Evolutionary conservation across 345 rosid species (phyloP).

Genomic region (Ceriops tagal): DNA sequence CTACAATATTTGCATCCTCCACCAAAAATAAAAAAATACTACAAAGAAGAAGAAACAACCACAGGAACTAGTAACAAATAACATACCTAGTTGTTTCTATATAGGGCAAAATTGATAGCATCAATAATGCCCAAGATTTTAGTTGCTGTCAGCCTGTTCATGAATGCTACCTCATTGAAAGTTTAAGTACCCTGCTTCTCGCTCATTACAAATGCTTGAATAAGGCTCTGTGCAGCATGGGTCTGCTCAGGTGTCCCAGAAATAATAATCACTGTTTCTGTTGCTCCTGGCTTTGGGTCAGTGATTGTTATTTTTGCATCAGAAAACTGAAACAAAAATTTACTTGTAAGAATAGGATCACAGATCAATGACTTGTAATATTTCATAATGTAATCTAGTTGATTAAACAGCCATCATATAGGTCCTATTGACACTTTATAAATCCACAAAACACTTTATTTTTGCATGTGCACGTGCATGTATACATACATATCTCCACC

Average conservation of each 20-base stretch:
- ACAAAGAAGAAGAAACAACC: neutral
- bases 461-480: too few species aligned
- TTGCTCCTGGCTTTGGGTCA: conserved; percentile 57
- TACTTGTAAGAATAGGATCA: neutral
- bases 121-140: neutral
- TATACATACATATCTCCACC: too few species aligned
- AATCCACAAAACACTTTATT: neutral
- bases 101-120: neutral
- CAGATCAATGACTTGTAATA: neutral
- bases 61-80: neutral
- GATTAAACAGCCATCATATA: neutral
- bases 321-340: conserved; percentile 43
- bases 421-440: neutral
- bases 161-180: conserved; percentile 4
- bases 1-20: conserved; percentile 1
- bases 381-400: neutral
- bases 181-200: conserved; percentile 48
- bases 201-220: conserved; percentile 76
- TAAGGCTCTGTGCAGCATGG: conserved; percentile 76
- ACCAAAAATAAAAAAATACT: neutral
- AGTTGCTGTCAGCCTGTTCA: neutral
- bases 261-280: conserved; percentile 58
- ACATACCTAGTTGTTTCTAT: neutral
- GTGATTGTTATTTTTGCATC: conserved; percentile 61
- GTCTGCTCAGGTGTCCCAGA: conserved; percentile 84